Percentiles rank a stretch among this genome's conserved stretches.
phyloP scores from a whole-genome alignment of 495 filamentous ascomycete genomes.

The Penicillium antarcticum region DNA sequence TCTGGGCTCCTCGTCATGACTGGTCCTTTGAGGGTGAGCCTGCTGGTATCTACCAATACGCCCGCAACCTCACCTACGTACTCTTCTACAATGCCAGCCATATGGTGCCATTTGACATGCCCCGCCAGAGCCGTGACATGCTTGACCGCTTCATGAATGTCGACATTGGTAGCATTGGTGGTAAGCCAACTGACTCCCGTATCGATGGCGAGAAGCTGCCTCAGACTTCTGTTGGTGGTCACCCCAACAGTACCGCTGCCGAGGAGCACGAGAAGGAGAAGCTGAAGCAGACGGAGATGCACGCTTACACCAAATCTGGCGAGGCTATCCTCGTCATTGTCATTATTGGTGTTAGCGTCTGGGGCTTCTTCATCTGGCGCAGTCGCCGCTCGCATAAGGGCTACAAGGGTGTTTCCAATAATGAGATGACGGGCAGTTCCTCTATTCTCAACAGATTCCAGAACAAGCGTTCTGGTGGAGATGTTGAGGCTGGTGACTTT shows the following conservation, averaged over 20 bases:
- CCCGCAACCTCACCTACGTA: slow-evolving; percentile 92
- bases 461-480: slow-evolving; percentile 49
- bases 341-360: slow-evolving; percentile 67
- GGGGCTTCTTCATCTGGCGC: slow-evolving; percentile 86
- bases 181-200: slow-evolving; percentile 73
- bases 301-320: slow-evolving; percentile 87
- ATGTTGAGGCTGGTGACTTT: slow-evolving; percentile 83
- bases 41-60: slow-evolving; percentile 90
- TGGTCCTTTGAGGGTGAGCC: slow-evolving; percentile 93
- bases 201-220: slow-evolving; percentile 87
- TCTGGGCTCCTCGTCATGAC: slow-evolving; percentile 84
- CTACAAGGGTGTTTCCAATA: slow-evolving; percentile 43
- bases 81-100: slow-evolving; percentile 93
- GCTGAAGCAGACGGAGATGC: slow-evolving; percentile 83
- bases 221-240: slow-evolving; percentile 82
- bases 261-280: slow-evolving; percentile 71
- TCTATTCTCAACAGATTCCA: slow-evolving; percentile 36
- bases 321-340: slow-evolving; percentile 88
- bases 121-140: slow-evolving; percentile 89
- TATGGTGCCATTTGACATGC: slow-evolving; percentile 95
- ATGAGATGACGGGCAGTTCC: slow-evolving; percentile 21
- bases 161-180: slow-evolving; percentile 88
- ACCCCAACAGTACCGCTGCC: slow-evolving; percentile 73
- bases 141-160: slow-evolving; percentile 94
- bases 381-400: slow-evolving; percentile 55